These are phyloP conservation scores for Penicillium canariense DNA, from an alignment of 495 filamentous ascomycete genomes.

Conservation along the genomic window DNA sequence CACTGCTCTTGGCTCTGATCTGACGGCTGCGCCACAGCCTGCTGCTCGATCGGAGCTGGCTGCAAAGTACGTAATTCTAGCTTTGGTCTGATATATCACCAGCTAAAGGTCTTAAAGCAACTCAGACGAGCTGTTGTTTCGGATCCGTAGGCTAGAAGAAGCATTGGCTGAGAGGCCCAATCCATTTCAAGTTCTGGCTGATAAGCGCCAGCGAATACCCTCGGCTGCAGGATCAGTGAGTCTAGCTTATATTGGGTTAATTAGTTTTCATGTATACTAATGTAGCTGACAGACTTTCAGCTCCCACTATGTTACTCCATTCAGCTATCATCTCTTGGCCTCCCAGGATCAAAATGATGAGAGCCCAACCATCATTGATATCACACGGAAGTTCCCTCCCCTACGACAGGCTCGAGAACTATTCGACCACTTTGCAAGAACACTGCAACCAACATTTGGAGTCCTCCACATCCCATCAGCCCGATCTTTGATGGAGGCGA, in stretches of 20 bases:
- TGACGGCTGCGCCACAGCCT: neutral
- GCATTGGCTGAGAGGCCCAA: neutral
- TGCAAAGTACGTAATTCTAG: neutral
- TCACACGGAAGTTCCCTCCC: conserved; percentile 21
- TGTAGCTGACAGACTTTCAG: conserved; percentile 1
- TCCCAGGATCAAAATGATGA: neutral
- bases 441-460: conserved; percentile 23
- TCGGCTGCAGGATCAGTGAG: neutral
- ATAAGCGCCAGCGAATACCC: neutral
- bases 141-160: conserved; percentile 16
- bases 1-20: neutral
- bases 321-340: conserved; percentile 6
- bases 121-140: conserved; percentile 15
- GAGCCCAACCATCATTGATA: conserved; percentile 1
- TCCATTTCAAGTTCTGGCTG: neutral
- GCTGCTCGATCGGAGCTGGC: neutral
- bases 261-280: neutral
- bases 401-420: conserved; percentile 22
- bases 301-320: conserved; percentile 16
- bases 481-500: conserved; percentile 17
- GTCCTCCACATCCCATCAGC: conserved; percentile 31
- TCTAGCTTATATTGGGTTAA: neutral
- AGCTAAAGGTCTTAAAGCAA: conserved; percentile 7
- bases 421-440: conserved; percentile 24
- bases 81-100: neutral